Base-by-base conservation (phyloP, 176 grass and related monocot genomes). In the Oryza longistaminata region DNA sequence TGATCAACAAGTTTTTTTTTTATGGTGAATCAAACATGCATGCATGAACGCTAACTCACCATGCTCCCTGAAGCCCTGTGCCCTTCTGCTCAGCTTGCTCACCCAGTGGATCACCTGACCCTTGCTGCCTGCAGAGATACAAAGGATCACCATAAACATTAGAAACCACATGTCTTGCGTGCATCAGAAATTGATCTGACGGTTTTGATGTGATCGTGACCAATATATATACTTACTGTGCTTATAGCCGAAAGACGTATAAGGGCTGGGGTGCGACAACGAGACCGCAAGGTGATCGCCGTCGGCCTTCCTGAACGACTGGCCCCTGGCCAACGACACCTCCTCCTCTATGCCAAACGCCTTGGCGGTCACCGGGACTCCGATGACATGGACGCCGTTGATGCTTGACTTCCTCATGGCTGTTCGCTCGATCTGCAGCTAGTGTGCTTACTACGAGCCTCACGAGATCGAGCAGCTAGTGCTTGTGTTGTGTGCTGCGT, bases 31-130 rank as follows among this genome's bases (percentile, higher is more conserved):
- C 11, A 3, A 44, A 55, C 5, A 66, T 17, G 31, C 5, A 66
- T 17, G 31, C 9, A 22, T 13, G 61, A 39, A 39, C 7, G 53
- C 12, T 37, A 39, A 66, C 82, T 89, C 49, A 85, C 88, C 78
- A 78, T 91, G 89, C 85, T 91, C 85, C 27, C 89, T 78, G 85
- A 91, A 88, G 34, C 89, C 89, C 26, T 91, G 89, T 0, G 89
- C 89, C 53, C 76, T 76, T 12, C 76, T 81, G 65, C 89, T 22
- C 25, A 91, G 85, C 64, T 88, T 91, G 85, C 71, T 91, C 76
- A 91, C 89, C 89, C 89, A 91, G 71, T 80, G 89, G 71, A 85
- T 80, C 66, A 87, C 89, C 71, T 91, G 89, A 9, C 89, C 89
- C 53, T 91, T 91, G 33, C 76, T 87, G 64, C 81, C 89, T 90